These are phyloP conservation scores for Rhodomyrtus psidioides DNA, from an alignment of 441 rosid species.

Conservation along the genomic window DNA sequence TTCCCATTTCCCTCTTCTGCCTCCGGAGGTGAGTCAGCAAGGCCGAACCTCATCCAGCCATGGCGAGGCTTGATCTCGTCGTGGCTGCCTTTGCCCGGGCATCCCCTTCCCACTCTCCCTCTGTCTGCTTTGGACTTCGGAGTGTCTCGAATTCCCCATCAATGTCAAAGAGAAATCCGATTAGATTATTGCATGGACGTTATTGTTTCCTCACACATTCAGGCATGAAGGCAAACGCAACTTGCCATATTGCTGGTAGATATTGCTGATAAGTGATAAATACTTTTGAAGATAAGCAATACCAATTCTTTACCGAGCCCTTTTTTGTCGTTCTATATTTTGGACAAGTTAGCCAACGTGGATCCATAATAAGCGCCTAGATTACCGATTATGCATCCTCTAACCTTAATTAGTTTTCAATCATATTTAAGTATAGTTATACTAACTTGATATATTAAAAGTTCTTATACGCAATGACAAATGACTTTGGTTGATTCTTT, in stretches of 20 bases:
- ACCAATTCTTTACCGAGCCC: background rate
- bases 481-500: background rate
- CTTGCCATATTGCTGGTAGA: background rate
- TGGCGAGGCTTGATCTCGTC: too few species aligned
- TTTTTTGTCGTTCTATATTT: background rate
- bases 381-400: background rate
- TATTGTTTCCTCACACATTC: background rate
- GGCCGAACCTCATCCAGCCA: too few species aligned
- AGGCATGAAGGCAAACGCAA: background rate
- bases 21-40: too few species aligned
- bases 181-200: background rate
- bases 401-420: background rate
- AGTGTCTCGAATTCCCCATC: slow-evolving; percentile 2
- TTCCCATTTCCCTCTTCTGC: too few species aligned
- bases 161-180: background rate
- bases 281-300: background rate
- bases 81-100: too few species aligned
- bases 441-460: background rate
- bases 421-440: background rate
- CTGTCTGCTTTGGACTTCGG: background rate
- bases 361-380: background rate
- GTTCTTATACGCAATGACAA: background rate
- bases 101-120: too few species aligned
- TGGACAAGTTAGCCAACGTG: background rate
- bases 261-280: background rate